These are phyloP conservation scores for Ceratocystis cacaofunesta DNA, from an alignment of 2,329 filamentous ascomycete genomes.

Conservation along the genomic window DNA sequence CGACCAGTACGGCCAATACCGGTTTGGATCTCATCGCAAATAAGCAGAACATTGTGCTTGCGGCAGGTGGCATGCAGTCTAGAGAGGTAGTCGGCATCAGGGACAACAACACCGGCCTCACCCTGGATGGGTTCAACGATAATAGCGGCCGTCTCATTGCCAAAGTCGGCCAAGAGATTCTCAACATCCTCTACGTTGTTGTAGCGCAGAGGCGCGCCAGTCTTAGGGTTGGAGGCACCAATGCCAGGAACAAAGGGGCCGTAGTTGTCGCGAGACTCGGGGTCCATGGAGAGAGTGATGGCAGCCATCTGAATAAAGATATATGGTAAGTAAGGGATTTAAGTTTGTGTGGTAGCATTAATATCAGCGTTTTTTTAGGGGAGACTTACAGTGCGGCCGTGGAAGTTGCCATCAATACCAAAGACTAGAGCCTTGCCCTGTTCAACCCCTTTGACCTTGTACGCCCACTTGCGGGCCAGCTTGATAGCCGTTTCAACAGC, in stretches of 20 bases:
- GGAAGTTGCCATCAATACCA: slow-evolving; percentile 82
- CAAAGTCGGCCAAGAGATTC: slow-evolving; percentile 62
- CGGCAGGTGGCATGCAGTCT: slow-evolving; percentile 75
- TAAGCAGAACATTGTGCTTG: slow-evolving; percentile 88
- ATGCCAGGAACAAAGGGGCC: slow-evolving; percentile 88
- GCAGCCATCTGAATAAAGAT: slow-evolving; percentile 56
- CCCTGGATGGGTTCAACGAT: slow-evolving; percentile 95
- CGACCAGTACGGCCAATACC: slow-evolving; percentile 89
- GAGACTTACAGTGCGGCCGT: slow-evolving; percentile 69
- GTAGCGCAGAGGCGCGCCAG: slow-evolving; percentile 63
- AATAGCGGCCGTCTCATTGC: slow-evolving; percentile 77
- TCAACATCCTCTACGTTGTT: slow-evolving; percentile 73
- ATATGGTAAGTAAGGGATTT: slow-evolving; percentile 3
- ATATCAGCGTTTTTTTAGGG: background rate
- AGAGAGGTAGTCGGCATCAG: slow-evolving; percentile 72
- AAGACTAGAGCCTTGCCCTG: slow-evolving; percentile 73
- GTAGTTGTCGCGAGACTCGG: slow-evolving; percentile 92
- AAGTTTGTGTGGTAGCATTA: background rate
- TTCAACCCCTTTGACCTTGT: slow-evolving; percentile 86
- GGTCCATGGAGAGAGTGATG: slow-evolving; percentile 87
- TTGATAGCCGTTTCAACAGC: slow-evolving; percentile 94
- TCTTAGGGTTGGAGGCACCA: slow-evolving; percentile 60
- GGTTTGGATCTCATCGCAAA: slow-evolving; percentile 97
- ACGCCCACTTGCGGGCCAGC: slow-evolving; percentile 93
- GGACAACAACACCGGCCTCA: slow-evolving; percentile 91